Conservation (phyloP, 108 stramenopile species). For the Skeletonema costatum region DNA sequence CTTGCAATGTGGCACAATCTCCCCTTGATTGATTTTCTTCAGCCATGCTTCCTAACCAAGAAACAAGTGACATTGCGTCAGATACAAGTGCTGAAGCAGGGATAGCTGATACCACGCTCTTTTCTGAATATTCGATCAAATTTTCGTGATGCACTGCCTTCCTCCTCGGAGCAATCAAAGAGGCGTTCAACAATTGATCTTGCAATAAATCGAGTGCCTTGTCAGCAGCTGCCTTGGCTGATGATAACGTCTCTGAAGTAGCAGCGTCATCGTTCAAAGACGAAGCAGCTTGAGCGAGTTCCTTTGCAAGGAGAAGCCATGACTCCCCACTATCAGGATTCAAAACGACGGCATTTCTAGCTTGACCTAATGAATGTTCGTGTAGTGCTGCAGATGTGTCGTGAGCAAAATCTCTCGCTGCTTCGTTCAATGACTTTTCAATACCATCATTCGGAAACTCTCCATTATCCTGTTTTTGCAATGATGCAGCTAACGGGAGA, state of each 20-base stretch:
- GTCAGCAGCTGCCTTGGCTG: conserved; percentile 29
- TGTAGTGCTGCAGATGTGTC: conserved; percentile 2
- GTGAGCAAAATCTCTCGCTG: background rate
- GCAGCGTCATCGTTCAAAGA: background rate
- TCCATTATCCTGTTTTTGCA: conserved; percentile 1
- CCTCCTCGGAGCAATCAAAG: conserved; percentile 20
- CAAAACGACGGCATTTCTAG: conserved; percentile 17
- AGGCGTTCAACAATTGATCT: conserved; percentile 31
- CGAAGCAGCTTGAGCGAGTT: conserved; percentile 13
- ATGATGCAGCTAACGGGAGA: background rate
- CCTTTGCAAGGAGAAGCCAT: conserved; percentile 37
- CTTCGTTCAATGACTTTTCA: background rate
- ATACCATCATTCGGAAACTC: conserved; percentile 17
- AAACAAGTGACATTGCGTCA: conserved; percentile 32
- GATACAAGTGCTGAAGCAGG: conserved; percentile 33
- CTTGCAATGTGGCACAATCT: conserved; percentile 6
- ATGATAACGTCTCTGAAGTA: background rate
- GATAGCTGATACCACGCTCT: conserved; percentile 26
- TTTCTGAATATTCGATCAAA: conserved; percentile 35
- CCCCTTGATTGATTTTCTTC: conserved; percentile 2
- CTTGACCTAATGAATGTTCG: conserved; percentile 1
- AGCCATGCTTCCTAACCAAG: conserved; percentile 18
- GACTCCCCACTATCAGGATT: conserved; percentile 47
- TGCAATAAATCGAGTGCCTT: conserved; percentile 23
- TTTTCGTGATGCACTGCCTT: conserved; percentile 3